Evolutionary conservation across 1,284 basidiomycete species (phyloP).

Genomic region (Puccinia triticina): DNA sequence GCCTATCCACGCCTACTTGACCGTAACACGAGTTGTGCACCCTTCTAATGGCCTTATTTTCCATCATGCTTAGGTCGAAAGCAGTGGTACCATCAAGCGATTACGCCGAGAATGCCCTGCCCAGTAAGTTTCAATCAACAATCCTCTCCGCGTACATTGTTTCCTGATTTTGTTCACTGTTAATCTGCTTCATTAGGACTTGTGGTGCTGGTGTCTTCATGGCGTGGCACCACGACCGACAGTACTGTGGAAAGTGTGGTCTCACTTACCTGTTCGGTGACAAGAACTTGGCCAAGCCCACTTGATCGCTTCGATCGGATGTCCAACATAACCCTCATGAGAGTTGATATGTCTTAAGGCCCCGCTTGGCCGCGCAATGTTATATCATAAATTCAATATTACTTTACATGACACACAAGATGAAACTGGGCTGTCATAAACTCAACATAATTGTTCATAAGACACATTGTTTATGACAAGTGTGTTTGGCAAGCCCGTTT

Average conservation of each 20-base stretch:
- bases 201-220: slow-evolving; percentile 50
- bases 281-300: slow-evolving; percentile 41
- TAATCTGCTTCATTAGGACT: slow-evolving; percentile 18
- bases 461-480: too few species aligned
- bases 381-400: too few species aligned
- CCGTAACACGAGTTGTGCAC: neutral
- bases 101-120: slow-evolving; percentile 46
- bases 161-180: neutral
- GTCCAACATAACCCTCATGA: neutral
- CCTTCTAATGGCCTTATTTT: neutral
- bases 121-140: slow-evolving; percentile 1
- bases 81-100: slow-evolving; percentile 47
- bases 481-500: too few species aligned
- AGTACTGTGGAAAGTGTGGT: slow-evolving; percentile 49
- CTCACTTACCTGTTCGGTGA: slow-evolving; percentile 48
- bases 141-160: neutral
- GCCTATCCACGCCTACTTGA: too few species aligned
- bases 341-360: neutral
- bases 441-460: too few species aligned
- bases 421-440: too few species aligned
- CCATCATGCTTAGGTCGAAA: slow-evolving; percentile 31
- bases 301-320: neutral
- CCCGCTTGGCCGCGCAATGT: too few species aligned
- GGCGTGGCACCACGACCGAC: slow-evolving; percentile 49
- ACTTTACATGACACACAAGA: too few species aligned